Percentiles rank a stretch among this genome's conserved stretches.
phyloP scores from a whole-genome alignment of 140 eudicot genomes.

The Cichorium intybus region DNA sequence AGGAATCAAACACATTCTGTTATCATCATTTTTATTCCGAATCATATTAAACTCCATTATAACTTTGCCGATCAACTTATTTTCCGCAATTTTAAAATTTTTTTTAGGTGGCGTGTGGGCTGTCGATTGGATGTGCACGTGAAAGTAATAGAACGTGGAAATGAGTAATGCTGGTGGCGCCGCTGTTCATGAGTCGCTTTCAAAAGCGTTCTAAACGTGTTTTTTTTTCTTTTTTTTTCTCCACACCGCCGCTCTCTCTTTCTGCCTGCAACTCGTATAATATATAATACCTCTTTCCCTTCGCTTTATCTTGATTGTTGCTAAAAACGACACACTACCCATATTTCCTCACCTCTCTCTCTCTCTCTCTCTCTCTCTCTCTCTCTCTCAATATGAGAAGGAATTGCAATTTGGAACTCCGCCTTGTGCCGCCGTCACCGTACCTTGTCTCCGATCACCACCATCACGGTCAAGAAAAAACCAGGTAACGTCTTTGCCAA shows the following conservation, averaged over 20 bases:
- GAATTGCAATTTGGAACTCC: conserved; percentile 52
- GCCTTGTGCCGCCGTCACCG: conserved; percentile 49
- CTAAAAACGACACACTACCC: not conserved
- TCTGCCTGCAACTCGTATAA: not conserved
- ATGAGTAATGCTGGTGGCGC: not conserved
- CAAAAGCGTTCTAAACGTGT: conserved; percentile 29
- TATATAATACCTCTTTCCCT: conserved; percentile 6
- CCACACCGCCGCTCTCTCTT: conserved; percentile 11
- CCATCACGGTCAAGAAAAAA: conserved; percentile 16
- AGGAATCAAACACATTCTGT: not conserved
- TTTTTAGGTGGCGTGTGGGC: not conserved
- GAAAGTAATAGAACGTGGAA: conserved; percentile 15
- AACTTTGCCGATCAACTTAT: not conserved
- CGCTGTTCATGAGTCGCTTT: conserved; percentile 18
- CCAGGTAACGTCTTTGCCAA: not conserved
- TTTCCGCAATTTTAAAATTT: not conserved
- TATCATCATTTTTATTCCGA: not conserved
- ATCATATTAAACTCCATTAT: not conserved
- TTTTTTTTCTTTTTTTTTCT: not conserved
- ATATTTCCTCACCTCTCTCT: not conserved
- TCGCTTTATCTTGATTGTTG: not conserved
- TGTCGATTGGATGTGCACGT: conserved; percentile 7
- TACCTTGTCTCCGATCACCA: conserved; percentile 18
- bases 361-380: conserved; percentile 4
- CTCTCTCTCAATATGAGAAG: conserved; percentile 34